phyloP scores from a whole-genome alignment of 228 moss, liverwort and hornwort genomes.

The Sphagnum magellanicum region DNA sequence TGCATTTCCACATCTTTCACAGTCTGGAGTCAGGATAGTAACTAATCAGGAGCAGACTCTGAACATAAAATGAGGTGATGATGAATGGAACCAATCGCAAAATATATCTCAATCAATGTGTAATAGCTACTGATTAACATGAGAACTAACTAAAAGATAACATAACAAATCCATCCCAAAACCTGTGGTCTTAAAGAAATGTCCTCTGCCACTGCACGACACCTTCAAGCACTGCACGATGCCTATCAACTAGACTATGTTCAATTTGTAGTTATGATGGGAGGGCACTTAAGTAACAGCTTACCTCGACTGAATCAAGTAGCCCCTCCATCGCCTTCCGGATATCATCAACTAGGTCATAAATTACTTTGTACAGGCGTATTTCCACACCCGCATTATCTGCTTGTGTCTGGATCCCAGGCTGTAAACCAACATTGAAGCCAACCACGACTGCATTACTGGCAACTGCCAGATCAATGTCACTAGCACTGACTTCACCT shows the following conservation, averaged over 20 bases:
- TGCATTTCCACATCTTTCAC: too few relatives aligned
- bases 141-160: not conserved
- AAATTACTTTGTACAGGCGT: conserved; percentile 75
- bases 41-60: too few relatives aligned
- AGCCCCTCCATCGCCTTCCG: conserved; percentile 93
- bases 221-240: not conserved
- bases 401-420: conserved; percentile 71
- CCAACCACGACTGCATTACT: conserved; percentile 84
- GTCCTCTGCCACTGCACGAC: not conserved
- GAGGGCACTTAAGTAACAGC: not conserved
- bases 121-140: not conserved
- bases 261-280: too few relatives aligned
- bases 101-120: too few relatives aligned
- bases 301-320: conserved; percentile 75
- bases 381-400: conserved; percentile 82
- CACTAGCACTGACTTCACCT: conserved; percentile 88
- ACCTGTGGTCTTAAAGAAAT: too few relatives aligned
- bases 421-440: conserved; percentile 73
- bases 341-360: conserved; percentile 88
- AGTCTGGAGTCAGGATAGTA: too few relatives aligned
- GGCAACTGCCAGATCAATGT: conserved; percentile 85
- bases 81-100: too few relatives aligned
- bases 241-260: too few relatives aligned
- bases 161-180: too few relatives aligned
- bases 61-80: too few relatives aligned